Base-by-base conservation (phyloP, 2,329 filamentous ascomycete species). In the Cercospora zeina region DNA sequence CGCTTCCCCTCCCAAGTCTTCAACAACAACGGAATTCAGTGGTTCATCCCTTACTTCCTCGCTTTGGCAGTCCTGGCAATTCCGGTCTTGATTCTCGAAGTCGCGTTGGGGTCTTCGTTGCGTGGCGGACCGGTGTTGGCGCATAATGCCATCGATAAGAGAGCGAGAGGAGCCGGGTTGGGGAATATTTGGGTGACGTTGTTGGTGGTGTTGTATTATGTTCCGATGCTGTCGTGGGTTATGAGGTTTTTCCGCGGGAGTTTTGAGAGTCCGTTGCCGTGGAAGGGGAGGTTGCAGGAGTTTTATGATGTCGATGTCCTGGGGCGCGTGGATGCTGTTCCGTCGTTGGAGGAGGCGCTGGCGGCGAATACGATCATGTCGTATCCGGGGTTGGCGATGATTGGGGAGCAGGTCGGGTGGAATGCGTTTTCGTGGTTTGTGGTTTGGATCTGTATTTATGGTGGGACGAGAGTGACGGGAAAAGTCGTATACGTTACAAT, bases 401-500 rank as follows among this genome's bases (percentile, higher is more conserved):
- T 85, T 11, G 82, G 82, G 5, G 83, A 86, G 69, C 84, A 82
- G 0, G 82, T 84, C 2, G 83, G 80, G 13, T 86, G 84, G 84
- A 81, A 78, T 50, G 77, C 79, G 19, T 86, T 86, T 67, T 81
- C 83, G 62, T 85, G 83, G 82, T 84, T 86, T 69, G 72, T 86
- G 0, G 79, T 86, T 67, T 85, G 83, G 82, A 67, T 86, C 33
- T 83, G 81, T 65, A 84, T 87, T 66, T 85, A 85, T 71, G 80
- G 82, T 24, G 81, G 85, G 4, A 82, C 85, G 24, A 82, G 82
- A 0, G 71, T 83, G 62, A 85, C 83, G 1, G 83, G 83, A 1
- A 79, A 83, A 6, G 83, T 85, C n/a, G 83, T 85, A 5, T 85
- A 85, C 74, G 84, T 84, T 71, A 85, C 83, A 16, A 85, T 86